Percentiles rank a stretch among this genome's conserved stretches.
phyloP scores from a whole-genome alignment of 192 early-diverging fungal species.

The Spizellomyces sp. region DNA sequence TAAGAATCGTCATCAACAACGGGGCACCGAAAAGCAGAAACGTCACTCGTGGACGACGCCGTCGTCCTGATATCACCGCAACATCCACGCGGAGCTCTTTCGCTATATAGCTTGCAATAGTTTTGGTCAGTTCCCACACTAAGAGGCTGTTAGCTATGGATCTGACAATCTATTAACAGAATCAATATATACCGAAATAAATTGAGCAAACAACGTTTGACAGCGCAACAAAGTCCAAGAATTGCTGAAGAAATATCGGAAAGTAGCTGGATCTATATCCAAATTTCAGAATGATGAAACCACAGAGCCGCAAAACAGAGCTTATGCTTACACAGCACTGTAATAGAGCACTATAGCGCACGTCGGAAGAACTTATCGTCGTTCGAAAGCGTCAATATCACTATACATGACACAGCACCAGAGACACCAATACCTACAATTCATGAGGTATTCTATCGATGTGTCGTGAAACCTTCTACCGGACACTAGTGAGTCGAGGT shows the following conservation, averaged over 20 bases:
- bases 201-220: not conserved
- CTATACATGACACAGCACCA: not conserved
- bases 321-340: not conserved
- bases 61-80: not conserved
- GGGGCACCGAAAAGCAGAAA: not conserved
- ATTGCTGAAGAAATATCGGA: not conserved
- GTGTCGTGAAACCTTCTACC: not conserved
- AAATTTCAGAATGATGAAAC: not conserved
- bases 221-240: not conserved
- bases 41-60: not conserved
- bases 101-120: not conserved
- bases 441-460: slow-evolving; percentile 2
- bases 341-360: not conserved
- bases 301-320: not conserved
- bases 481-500: not conserved
- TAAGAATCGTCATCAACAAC: not conserved
- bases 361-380: not conserved
- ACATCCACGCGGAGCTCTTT: not conserved
- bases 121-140: not conserved
- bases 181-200: not conserved
- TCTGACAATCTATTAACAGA: too few relatives aligned
- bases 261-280: not conserved
- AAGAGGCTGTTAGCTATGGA: not conserved
- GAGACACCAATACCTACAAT: not conserved
- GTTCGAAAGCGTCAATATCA: not conserved